Evolutionary conservation across 352 stramenopile species (phyloP).

Genomic region (Globisporangium nodosum): DNA sequence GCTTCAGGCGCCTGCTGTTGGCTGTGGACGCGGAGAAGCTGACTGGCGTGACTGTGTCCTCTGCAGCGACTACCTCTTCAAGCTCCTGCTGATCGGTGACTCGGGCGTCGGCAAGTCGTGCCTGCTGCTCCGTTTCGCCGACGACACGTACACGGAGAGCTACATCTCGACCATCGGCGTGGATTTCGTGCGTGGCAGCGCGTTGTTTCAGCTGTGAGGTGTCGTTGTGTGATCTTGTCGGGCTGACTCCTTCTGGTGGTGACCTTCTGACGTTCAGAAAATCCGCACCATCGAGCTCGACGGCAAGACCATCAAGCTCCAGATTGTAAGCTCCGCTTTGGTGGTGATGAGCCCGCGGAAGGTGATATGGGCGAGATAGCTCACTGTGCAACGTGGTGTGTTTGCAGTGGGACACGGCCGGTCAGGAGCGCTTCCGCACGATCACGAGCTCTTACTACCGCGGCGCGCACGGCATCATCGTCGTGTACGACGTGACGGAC

Average conservation of each 20-base stretch:
- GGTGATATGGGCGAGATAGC: background rate
- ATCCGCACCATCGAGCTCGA: constrained; percentile 99
- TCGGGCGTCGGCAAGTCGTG: constrained; percentile 98
- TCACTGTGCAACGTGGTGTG: constrained; percentile 3
- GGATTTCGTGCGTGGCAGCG: constrained; percentile 93
- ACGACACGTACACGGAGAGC: constrained; percentile 99
- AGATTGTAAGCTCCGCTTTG: constrained; percentile 86
- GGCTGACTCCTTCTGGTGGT: background rate
- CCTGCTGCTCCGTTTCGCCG: constrained; percentile 98
- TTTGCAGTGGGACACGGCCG: constrained; percentile 97
- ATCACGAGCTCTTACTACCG: constrained; percentile 99
- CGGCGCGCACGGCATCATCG: constrained; percentile 98
- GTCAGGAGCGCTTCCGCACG: constrained; percentile 99
- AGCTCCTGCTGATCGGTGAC: constrained; percentile 97
- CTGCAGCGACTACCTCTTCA: constrained; percentile 97
- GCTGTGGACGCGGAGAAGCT: background rate
- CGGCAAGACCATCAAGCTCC: constrained; percentile 99
- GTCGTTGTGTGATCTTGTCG: no score
- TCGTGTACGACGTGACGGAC: constrained; percentile 99
- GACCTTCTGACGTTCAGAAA: constrained; percentile 65
- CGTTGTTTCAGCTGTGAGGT: background rate
- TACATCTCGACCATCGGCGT: constrained; percentile 99
- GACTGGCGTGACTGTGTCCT: background rate
- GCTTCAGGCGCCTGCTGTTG: no score
- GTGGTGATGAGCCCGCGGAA: no score